Evolutionary conservation across 805 yeast genomes (phyloP), one percentile per base, ranked within the genome.

Genomic region (Metschnikowia colocasiae): DNA sequence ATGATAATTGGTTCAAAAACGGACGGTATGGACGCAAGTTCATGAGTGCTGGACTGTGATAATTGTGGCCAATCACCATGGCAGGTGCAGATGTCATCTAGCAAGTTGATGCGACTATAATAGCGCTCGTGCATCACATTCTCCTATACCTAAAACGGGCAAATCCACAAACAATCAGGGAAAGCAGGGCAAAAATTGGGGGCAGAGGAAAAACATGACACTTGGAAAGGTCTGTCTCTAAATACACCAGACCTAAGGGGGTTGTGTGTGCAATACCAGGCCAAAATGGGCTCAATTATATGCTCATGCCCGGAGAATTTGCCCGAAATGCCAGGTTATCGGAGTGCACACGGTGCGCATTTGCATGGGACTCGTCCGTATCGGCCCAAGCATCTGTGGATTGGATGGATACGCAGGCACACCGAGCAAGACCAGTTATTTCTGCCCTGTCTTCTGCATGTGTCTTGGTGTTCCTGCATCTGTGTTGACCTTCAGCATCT

Each of bases 61-160:
- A n/a, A 30, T 26, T 13, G 18, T 10, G 18, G 25, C 42, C 42
- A 27, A 39, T 39, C 42, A 20, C 34, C 19, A 19, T 9, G 20
- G 8, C 16, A n/a, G n/a, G 7, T 3, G 29, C 33, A 26, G 23
- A 8, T 27, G 32, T 8, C n/a, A 25, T 12, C 6, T 8, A 20
- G 26, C 26, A 19, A 20, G 26, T 10, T 20, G 16, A 29, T 20
- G 42, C 42, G 42, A n/a, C 20, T 25, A 13, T 18, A 38, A 9
- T 3, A 38, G 31, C 38, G 26, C 20, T 26, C 41, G 23, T 38
- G 41, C 41, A 26, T 39, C n/a, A 27, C 33, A 29, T 27, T 39
- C 20, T 13, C 25, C 26, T 16, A 3, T 18, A 8, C 34, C 19
- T 16, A 31, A 15, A 8, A 2, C 6, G 20, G 19, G 3, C 10